Conservation (phyloP, 345 rosid genomes). For the Syzygium grande region DNA sequence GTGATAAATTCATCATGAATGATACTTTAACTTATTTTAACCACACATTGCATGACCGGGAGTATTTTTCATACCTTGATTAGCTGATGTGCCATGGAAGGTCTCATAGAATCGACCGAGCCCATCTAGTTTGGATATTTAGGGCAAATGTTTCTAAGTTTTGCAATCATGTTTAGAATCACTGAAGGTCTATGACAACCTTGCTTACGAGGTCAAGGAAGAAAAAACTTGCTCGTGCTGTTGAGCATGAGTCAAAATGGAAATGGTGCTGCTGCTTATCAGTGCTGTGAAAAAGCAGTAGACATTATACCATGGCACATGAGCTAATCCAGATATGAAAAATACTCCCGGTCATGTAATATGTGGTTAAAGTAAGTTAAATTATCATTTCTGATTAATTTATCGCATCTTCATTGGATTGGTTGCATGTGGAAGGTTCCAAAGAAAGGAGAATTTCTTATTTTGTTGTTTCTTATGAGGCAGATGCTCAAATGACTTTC, state of each 20-base stretch:
- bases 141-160: not conserved
- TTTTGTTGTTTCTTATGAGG: slow-evolving; percentile 94
- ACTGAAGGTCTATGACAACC: not conserved
- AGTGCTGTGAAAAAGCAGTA: slow-evolving; percentile 90
- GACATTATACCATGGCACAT: slow-evolving; percentile 85
- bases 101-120: not conserved
- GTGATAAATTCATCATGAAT: not conserved
- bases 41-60: not conserved
- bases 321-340: slow-evolving; percentile 66
- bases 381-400: not conserved
- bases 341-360: not conserved
- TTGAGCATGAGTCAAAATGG: slow-evolving; percentile 76
- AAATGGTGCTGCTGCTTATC: slow-evolving; percentile 76
- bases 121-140: too few relatives aligned
- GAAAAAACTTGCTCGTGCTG: slow-evolving; percentile 14
- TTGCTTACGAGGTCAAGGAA: slow-evolving; percentile 52
- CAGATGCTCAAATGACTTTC: slow-evolving; percentile 97
- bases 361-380: not conserved
- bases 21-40: too few relatives aligned
- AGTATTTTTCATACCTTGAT: slow-evolving; percentile 44
- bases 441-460: slow-evolving; percentile 62
- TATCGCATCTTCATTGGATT: slow-evolving; percentile 8
- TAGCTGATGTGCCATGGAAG: slow-evolving; percentile 67
- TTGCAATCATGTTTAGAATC: not conserved
- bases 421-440: slow-evolving; percentile 47